Evolutionary conservation across 148 eudicot species (phyloP).

Genomic region (Dysphania ambrosioides): DNA sequence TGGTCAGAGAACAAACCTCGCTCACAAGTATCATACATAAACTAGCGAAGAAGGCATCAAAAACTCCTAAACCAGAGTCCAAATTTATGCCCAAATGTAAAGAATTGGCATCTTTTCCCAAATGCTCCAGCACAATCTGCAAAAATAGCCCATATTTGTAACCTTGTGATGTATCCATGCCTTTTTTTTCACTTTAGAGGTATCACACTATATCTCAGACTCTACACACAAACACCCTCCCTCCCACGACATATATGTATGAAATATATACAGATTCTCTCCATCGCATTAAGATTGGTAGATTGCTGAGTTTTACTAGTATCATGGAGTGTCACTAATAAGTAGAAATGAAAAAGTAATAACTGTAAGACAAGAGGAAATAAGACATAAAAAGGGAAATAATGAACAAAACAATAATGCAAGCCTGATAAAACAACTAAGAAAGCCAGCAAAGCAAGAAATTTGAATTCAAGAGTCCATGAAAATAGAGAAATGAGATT

Average conservation of each 20-base stretch:
- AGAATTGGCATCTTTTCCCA: conserved; percentile 50
- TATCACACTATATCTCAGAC: not conserved
- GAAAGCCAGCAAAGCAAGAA: not conserved
- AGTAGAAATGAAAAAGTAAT: not conserved
- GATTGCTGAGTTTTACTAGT: not conserved
- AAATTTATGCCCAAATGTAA: conserved; percentile 47
- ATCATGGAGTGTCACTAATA: not conserved
- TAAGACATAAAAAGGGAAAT: not conserved
- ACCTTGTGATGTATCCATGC: not conserved
- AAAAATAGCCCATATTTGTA: conserved; percentile 10
- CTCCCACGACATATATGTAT: too few relatives aligned
- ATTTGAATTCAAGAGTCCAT: not conserved
- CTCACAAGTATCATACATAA: conserved; percentile 94
- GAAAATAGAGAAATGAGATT: not conserved
- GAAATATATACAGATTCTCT: too few relatives aligned
- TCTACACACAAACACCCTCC: not conserved
- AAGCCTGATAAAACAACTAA: not conserved
- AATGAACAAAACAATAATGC: not conserved
- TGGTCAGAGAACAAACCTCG: conserved; percentile 60
- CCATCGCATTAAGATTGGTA: not conserved
- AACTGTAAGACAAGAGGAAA: not conserved
- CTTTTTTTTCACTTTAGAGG: not conserved
- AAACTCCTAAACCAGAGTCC: conserved; percentile 77
- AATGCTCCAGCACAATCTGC: conserved; percentile 60
- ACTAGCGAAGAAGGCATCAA: conserved; percentile 95